These are phyloP conservation scores for Tilletia walkeri DNA, from an alignment of 1,284 basidiomycete genomes.

Conservation along the genomic window DNA sequence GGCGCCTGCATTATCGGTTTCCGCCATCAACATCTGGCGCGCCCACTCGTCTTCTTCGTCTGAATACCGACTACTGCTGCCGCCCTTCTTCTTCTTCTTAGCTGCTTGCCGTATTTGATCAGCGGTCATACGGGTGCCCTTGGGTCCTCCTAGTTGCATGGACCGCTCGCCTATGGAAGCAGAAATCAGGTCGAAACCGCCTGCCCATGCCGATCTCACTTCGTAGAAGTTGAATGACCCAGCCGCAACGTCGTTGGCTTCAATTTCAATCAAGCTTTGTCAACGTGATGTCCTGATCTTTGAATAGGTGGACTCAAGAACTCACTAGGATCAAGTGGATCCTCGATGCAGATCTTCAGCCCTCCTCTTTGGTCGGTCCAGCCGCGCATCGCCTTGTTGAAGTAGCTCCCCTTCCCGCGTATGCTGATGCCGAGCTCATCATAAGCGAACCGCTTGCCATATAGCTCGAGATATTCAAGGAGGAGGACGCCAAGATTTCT, in stretches of 20 bases:
- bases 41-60: conserved; percentile 20
- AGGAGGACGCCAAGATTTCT: conserved; percentile 86
- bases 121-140: conserved; percentile 24
- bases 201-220: conserved; percentile 78
- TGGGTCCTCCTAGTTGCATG: conserved; percentile 27
- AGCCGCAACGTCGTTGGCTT: conserved; percentile 88
- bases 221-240: conserved; percentile 81
- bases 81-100: conserved; percentile 36
- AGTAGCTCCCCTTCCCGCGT: conserved; percentile 71
- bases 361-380: conserved; percentile 58
- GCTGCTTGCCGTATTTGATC: conserved; percentile 22
- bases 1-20: not conserved
- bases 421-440: conserved; percentile 72
- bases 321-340: conserved; percentile 85
- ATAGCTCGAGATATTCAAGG: conserved; percentile 95
- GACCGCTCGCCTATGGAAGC: conserved; percentile 56
- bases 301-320: conserved; percentile 30
- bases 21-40: conserved; percentile 28
- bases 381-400: conserved; percentile 58
- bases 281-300: not conserved
- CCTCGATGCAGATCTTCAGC: conserved; percentile 79
- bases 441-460: conserved; percentile 82
- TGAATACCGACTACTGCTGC: conserved; percentile 19
- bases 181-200: conserved; percentile 80
- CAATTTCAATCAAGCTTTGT: not conserved